Percentiles rank a stretch among this genome's conserved stretches.
phyloP scores from a whole-genome alignment of 1,139 yeast genomes.

The Yamadazyma songkhlaensis region DNA sequence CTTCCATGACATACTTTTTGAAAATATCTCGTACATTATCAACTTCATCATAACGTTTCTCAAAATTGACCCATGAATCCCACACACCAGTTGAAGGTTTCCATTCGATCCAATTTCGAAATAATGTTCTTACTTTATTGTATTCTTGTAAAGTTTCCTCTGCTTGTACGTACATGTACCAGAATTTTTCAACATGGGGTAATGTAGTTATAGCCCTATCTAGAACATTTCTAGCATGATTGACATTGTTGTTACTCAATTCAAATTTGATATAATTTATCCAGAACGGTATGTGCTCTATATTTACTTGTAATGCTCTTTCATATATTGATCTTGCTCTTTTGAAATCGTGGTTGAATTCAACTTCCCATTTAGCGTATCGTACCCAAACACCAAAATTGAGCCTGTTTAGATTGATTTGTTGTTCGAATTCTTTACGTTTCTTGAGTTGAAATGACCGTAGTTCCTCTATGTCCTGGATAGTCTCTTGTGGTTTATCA shows the following conservation, averaged over 20 bases:
- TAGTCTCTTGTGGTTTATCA: conserved; percentile 49
- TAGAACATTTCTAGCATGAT: conserved; percentile 84
- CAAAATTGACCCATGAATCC: conserved; percentile 74
- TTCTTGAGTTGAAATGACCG: conserved; percentile 72
- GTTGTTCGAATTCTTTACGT: conserved; percentile 81
- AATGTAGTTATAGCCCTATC: conserved; percentile 73
- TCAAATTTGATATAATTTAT: conserved; percentile 78
- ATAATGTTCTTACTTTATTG: conserved; percentile 60
- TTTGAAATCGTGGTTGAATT: conserved; percentile 66
- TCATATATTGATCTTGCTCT: conserved; percentile 85
- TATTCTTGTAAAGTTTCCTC: conserved; percentile 77
- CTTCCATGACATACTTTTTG: conserved; percentile 52
- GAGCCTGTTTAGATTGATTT: conserved; percentile 74
- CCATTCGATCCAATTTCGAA: conserved; percentile 82
- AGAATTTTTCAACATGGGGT: conserved; percentile 80
- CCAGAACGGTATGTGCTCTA: conserved; percentile 81
- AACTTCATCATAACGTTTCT: conserved; percentile 60
- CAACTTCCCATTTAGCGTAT: conserved; percentile 85
- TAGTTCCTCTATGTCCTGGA: conserved; percentile 79
- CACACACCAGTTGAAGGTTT: conserved; percentile 65
- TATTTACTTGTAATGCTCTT: conserved; percentile 77
- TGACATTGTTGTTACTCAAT: conserved; percentile 65
- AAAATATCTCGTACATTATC: conserved; percentile 58
- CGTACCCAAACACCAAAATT: conserved; percentile 90
- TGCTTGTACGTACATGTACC: conserved; percentile 79